Evolutionary conservation across 345 rosid species (phyloP).

Genomic region (Brassica carinata): DNA sequence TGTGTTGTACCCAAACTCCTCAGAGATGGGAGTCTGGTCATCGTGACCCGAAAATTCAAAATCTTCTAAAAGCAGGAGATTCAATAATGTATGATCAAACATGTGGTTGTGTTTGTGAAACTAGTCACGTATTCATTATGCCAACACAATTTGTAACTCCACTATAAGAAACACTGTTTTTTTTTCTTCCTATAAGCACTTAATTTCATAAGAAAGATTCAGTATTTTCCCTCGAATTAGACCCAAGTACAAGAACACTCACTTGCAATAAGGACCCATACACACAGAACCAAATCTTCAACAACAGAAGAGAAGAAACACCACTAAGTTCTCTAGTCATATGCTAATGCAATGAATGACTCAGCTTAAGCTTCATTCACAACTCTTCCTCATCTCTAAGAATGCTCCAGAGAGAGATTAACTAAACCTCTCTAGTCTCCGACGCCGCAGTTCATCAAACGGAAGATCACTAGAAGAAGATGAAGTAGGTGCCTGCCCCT

Average conservation of each 20-base stretch:
- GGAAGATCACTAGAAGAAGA: slow-evolving; percentile 48
- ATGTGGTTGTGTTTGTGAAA: neutral
- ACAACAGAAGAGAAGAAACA: slow-evolving; percentile 19
- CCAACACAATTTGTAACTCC: neutral
- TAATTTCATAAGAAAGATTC: neutral
- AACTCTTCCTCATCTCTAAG: slow-evolving; percentile 15
- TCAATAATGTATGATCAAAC: neutral
- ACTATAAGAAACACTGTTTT: neutral
- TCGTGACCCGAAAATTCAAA: neutral
- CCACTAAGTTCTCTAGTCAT: slow-evolving; percentile 8
- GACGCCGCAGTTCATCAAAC: slow-evolving; percentile 76
- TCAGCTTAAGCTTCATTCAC: slow-evolving; percentile 20
- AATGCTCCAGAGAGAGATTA: slow-evolving; percentile 35
- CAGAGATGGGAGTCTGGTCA: neutral
- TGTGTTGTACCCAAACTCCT: neutral
- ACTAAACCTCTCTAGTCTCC: slow-evolving; percentile 85
- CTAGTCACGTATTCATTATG: neutral
- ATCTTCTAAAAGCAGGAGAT: neutral
- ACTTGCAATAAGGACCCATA: neutral
- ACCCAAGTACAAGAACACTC: neutral
- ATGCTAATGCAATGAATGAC: slow-evolving; percentile 14
- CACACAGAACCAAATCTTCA: slow-evolving; percentile 32
- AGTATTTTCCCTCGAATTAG: neutral
- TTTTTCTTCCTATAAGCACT: neutral
- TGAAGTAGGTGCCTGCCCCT: slow-evolving; percentile 12